A percentile compares a stretch with the other conserved stretches of the same genome.
Evolutionary conservation across 345 rosid species (phyloP).

Genomic region (Viola odorata): DNA sequence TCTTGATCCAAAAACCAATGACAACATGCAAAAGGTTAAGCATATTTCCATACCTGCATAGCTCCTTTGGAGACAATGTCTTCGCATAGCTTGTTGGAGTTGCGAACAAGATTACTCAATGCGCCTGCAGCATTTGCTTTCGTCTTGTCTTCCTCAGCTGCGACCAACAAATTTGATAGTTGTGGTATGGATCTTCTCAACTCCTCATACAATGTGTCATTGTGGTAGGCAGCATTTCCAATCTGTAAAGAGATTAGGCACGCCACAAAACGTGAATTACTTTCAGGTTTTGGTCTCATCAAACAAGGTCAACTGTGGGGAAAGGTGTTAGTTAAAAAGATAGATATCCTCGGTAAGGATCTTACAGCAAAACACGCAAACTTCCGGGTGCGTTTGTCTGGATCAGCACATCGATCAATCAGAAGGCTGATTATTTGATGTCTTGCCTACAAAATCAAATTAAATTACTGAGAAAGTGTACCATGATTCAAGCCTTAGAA

Average conservation of each 20-base stretch:
- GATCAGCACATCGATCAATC: constrained; percentile 89
- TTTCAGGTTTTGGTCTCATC: too few species aligned
- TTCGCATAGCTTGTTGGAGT: constrained; percentile 80
- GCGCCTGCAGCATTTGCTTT: constrained; percentile 99
- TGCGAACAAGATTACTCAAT: constrained; percentile 91
- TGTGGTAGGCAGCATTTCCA: constrained; percentile 94
- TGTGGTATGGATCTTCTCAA: constrained; percentile 82
- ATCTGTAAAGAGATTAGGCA: constrained; percentile 38
- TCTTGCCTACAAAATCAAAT: constrained; percentile 47
- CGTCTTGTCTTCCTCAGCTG: constrained; percentile 90
- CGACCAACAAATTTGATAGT: constrained; percentile 60
- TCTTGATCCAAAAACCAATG: not conserved
- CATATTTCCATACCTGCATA: constrained; percentile 56
- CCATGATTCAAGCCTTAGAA: not conserved
- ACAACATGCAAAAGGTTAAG: not conserved
- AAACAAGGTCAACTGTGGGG: too few species aligned
- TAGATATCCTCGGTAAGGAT: not conserved
- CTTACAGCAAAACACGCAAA: constrained; percentile 98
- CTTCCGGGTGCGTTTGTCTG: constrained; percentile 85
- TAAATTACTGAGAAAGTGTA: constrained; percentile 15
- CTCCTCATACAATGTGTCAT: constrained; percentile 72
- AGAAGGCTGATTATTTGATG: constrained; percentile 60
- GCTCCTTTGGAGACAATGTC: constrained; percentile 91
- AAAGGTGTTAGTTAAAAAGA: too few species aligned
- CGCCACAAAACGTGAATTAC: too few species aligned